Percentiles rank a stretch among this genome's conserved stretches.
phyloP scores from a whole-genome alignment of 2,329 filamentous ascomycete genomes.

The Pseudopyricularia javanii region DNA sequence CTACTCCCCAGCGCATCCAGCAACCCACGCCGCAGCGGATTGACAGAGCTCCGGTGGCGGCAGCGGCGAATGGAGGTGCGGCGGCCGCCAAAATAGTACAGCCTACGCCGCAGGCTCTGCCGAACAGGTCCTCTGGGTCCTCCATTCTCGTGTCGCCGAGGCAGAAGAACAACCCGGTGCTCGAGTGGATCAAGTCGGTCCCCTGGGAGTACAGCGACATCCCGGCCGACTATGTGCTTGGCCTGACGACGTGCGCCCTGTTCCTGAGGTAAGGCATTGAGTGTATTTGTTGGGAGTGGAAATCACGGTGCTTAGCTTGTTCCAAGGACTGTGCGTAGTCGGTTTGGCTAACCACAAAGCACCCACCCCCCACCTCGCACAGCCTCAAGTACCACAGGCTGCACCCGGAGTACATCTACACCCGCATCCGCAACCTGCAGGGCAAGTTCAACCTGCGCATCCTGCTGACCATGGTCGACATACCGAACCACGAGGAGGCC shows the following conservation, averaged over 20 bases:
- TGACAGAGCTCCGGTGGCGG: conserved; percentile 27
- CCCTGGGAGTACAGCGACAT: conserved; percentile 94
- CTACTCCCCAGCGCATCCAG: conserved; percentile 28
- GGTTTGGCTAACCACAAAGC: not conserved
- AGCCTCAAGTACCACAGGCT: conserved; percentile 92
- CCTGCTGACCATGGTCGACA: conserved; percentile 85
- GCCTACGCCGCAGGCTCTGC: conserved; percentile 77
- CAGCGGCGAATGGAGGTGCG: conserved; percentile 3
- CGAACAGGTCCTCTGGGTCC: conserved; percentile 51
- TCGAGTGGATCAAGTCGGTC: conserved; percentile 68
- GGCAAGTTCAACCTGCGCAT: conserved; percentile 81
- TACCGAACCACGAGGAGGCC: conserved; percentile 83
- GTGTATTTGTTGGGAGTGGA: not conserved
- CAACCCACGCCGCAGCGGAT: conserved; percentile 43
- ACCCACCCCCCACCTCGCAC: not conserved
- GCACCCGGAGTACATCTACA: conserved; percentile 97
- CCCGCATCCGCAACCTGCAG: conserved; percentile 71
- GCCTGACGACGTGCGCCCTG: conserved; percentile 75
- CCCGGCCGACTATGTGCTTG: conserved; percentile 85
- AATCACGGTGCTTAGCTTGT: no score
- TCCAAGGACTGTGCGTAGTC: not conserved
- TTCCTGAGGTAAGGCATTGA: conserved; percentile 53
- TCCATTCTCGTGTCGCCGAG: conserved; percentile 82
- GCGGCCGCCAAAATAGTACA: conserved; percentile 56
- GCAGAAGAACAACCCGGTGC: conserved; percentile 89